Base-by-base conservation (phyloP, 768 basidiomycete genomes). In the Rhodosporidiobolus odoratus region DNA sequence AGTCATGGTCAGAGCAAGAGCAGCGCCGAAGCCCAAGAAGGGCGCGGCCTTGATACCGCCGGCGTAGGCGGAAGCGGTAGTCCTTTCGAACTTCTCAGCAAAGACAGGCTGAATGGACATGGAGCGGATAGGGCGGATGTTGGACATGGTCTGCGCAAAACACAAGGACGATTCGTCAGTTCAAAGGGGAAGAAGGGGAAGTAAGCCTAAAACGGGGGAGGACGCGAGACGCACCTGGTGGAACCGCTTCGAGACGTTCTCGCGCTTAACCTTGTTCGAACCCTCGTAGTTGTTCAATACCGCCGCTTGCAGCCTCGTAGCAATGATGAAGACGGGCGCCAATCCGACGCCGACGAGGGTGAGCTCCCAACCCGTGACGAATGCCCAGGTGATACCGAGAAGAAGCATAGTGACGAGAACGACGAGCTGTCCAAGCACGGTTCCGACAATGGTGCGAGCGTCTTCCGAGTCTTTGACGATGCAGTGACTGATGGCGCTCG, bases 401-500 rank as follows among this genome's bases (percentile, higher is more conserved):
- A 84, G 78, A 56, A 97, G 84, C 92, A 97, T 96, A 21, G 89
- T 82, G 15, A 80, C 69, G 21, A 94, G 90, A 27, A 92, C 89
- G 43, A 88, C 78, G 38, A 83, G 82, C 77, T 94, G 90, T 0
- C 85, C 85, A 56, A 89, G 80, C 50, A 92, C 87, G 19, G 86
- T 83, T 1, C 89, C 83, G 70, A 97, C 83, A 56, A 99, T 82
- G 40, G 85, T 83, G 30, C 89, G 81, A 19, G 92, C 90, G 75
- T 97, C 96, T 70, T 97, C 92, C 0, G 86, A 88, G 76, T 97
- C 93, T 80, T 91, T 92, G 79, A 93, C 84, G 58, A 97, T 81
- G 17, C 85, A 81, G 78, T 92, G 89, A 17, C 89, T 85, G 19
- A 98, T 80, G 12, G 82, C 80, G 32, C 84, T 80, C 0, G 90